Evolutionary conservation across 495 filamentous ascomycete genomes (phyloP).

Genomic region (Poronia punctata): DNA sequence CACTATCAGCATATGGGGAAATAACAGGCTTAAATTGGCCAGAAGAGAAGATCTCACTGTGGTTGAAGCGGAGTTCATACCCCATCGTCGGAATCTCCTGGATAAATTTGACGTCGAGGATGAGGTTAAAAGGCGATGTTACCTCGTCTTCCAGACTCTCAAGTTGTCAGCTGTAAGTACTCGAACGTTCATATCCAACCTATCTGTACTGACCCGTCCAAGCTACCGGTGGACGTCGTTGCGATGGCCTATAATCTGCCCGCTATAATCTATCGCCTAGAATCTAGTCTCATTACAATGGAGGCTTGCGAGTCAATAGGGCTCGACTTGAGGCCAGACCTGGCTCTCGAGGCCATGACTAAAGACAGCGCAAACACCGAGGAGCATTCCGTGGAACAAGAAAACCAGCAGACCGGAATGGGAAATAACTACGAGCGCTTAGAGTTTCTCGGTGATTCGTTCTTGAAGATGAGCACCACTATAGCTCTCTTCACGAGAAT

Average conservation of each 20-base stretch:
- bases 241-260: conserved; percentile 69
- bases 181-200: neutral
- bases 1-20: conserved; percentile 35
- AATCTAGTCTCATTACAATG: conserved; percentile 71
- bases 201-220: conserved; percentile 14
- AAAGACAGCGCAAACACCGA: conserved; percentile 91
- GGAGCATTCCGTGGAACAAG: conserved; percentile 60
- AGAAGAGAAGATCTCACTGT: conserved; percentile 69
- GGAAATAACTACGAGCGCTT: conserved; percentile 94
- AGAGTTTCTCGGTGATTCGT: conserved; percentile 89
- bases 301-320: conserved; percentile 56
- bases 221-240: conserved; percentile 60
- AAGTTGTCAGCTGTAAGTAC: conserved; percentile 66
- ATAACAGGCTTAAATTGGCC: conserved; percentile 13
- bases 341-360: conserved; percentile 85
- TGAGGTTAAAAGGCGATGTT: conserved; percentile 35
- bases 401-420: conserved; percentile 83
- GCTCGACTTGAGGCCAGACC: conserved; percentile 53
- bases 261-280: conserved; percentile 74
- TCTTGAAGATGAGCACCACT: conserved; percentile 92
- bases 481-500: conserved; percentile 71
- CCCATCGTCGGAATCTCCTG: conserved; percentile 74
- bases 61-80: conserved; percentile 61
- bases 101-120: conserved; percentile 46
- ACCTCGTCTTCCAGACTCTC: conserved; percentile 45